Conservation (phyloP, 352 stramenopile species). For the Vaucheria bursata region DNA sequence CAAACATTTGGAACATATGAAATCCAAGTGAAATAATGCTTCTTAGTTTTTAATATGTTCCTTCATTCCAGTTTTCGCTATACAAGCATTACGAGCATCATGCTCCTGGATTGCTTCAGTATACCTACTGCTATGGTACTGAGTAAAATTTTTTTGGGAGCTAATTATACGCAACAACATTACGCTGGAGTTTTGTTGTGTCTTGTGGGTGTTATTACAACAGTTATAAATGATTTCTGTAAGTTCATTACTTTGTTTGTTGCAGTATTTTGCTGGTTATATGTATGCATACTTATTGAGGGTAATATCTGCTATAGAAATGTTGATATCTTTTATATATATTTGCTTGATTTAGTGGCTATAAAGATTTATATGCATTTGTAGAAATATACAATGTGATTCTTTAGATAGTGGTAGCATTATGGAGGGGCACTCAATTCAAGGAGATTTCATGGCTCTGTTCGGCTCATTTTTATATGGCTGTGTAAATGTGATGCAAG, state of each 20-base stretch:
- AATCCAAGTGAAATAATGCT: background rate
- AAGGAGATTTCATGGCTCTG: conserved; percentile 80
- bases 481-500: conserved; percentile 77
- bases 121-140: conserved; percentile 84
- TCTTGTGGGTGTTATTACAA: conserved; percentile 65
- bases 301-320: no score
- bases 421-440: conserved; percentile 51
- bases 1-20: background rate
- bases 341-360: no score
- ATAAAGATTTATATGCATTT: no score
- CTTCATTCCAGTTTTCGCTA: conserved; percentile 72
- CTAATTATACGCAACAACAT: conserved; percentile 63
- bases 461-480: conserved; percentile 78
- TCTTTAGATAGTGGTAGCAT: background rate
- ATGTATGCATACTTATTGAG: no score
- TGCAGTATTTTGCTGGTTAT: no score
- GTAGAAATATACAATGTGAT: background rate
- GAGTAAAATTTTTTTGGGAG: conserved; percentile 67
- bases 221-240: conserved; percentile 70
- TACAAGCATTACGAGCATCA: conserved; percentile 87
- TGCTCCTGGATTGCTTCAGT: conserved; percentile 88
- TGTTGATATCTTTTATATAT: no score
- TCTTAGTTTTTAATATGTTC: background rate
- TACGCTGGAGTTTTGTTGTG: conserved; percentile 67
- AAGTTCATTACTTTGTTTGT: background rate